A percentile compares a stretch with the other conserved stretches of the same genome.
Conservation (phyloP, 176 grass and related monocot species). For the Tuctoria greenei region DNA sequence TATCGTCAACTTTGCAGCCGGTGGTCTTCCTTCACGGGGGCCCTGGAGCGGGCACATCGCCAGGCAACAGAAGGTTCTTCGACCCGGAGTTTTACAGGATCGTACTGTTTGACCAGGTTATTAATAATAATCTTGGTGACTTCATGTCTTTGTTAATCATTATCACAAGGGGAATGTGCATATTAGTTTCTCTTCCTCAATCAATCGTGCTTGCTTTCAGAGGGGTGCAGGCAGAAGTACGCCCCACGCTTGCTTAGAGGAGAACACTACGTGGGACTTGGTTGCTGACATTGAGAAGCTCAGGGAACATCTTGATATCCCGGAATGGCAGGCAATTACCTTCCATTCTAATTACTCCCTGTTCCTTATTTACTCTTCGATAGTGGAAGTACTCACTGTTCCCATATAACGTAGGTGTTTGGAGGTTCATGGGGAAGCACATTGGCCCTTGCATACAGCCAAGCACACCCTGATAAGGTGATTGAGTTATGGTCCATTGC, state of each 20-base stretch:
- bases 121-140: background rate
- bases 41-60: conserved; percentile 73
- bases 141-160: background rate
- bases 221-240: conserved; percentile 83
- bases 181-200: background rate
- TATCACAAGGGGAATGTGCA: background rate
- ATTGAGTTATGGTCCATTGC: background rate
- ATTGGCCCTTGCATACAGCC: conserved; percentile 82
- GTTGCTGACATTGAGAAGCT: conserved; percentile 91
- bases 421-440: conserved; percentile 98
- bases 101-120: conserved; percentile 84
- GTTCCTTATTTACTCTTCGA: background rate
- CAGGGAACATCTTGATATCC: conserved; percentile 74
- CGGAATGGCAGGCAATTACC: conserved; percentile 79
- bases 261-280: conserved; percentile 97
- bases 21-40: conserved; percentile 89
- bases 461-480: conserved; percentile 83
- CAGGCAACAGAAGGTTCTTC: conserved; percentile 72
- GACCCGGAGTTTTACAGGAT: conserved; percentile 83
- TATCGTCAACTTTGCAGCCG: conserved; percentile 45
- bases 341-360: background rate
- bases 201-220: conserved; percentile 31
- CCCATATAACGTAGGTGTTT: conserved; percentile 64
- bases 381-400: background rate
- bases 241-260: conserved; percentile 83